Evolutionary conservation across 2,329 filamentous ascomycete genomes (phyloP).

Genomic region (Emmonsia crescens): DNA sequence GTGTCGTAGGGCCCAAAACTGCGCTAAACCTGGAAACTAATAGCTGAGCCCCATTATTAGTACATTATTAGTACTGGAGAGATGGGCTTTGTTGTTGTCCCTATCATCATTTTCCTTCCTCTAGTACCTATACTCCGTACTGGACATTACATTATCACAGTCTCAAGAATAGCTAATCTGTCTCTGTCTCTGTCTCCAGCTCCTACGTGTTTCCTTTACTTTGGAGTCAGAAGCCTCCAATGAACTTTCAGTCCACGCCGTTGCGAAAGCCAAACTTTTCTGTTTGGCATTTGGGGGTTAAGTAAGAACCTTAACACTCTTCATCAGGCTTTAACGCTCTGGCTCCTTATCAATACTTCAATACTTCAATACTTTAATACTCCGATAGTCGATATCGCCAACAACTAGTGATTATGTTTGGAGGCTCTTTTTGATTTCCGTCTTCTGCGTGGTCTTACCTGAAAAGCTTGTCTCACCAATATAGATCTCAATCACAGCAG

Average conservation of each 20-base stretch:
- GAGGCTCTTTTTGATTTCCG: neutral
- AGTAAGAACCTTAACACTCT: neutral
- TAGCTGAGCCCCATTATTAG: neutral
- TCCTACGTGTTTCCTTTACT: neutral
- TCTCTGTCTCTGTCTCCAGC: no score
- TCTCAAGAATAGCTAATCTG: neutral
- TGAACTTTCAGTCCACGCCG: neutral
- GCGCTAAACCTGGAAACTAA: neutral
- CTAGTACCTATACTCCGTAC: no score
- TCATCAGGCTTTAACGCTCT: neutral
- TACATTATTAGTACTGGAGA: neutral
- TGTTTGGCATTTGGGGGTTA: neutral
- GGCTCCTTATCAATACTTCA: neutral
- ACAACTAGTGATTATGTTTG: neutral
- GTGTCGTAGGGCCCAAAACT: neutral
- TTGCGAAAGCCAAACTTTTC: neutral
- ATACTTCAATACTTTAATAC: no score
- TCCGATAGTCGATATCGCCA: no score
- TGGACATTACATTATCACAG: no score
- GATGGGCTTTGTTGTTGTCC: neutral
- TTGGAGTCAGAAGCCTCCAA: neutral
- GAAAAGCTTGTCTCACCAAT: conserved; percentile 1
- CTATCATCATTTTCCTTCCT: no score
- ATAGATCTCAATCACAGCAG: neutral
- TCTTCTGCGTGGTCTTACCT: neutral